Conservation (phyloP, 1,284 basidiomycete species). For the Coriolopsis trogii region DNA sequence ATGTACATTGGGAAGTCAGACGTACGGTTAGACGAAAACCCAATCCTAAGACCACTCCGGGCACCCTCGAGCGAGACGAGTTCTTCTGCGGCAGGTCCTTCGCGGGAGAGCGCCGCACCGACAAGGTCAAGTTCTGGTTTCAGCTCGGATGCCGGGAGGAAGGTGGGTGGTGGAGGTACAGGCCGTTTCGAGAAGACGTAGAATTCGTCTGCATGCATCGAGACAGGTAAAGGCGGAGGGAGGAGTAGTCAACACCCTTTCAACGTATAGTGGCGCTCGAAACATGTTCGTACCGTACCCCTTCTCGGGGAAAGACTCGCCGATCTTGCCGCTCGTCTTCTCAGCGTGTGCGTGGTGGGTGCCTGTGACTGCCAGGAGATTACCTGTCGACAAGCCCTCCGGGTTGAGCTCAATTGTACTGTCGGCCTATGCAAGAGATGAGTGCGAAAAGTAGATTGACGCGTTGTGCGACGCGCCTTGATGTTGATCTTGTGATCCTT, state of each 20-base stretch:
- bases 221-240: too few relatives aligned
- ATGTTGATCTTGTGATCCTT: slow-evolving; percentile 61
- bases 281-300: slow-evolving; percentile 54
- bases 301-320: slow-evolving; percentile 54
- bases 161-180: slow-evolving; percentile 43
- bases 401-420: slow-evolving; percentile 55
- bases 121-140: slow-evolving; percentile 47
- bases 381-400: slow-evolving; percentile 54
- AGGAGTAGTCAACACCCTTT: too few relatives aligned
- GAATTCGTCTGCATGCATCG: slow-evolving; percentile 68
- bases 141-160: slow-evolving; percentile 34
- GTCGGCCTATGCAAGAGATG: slow-evolving; percentile 47
- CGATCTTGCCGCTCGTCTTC: slow-evolving; percentile 53
- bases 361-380: slow-evolving; percentile 48
- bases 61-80: slow-evolving; percentile 57
- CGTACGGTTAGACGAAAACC: slow-evolving; percentile 73
- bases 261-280: not conserved
- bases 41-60: slow-evolving; percentile 60
- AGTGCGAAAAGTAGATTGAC: not conserved
- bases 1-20: too few relatives aligned
- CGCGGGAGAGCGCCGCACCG: slow-evolving; percentile 48
- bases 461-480: slow-evolving; percentile 41
- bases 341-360: slow-evolving; percentile 51
- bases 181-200: slow-evolving; percentile 53
- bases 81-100: slow-evolving; percentile 42